Conservation (phyloP, 441 rosid genomes). For the Erodium chrysanthum region DNA sequence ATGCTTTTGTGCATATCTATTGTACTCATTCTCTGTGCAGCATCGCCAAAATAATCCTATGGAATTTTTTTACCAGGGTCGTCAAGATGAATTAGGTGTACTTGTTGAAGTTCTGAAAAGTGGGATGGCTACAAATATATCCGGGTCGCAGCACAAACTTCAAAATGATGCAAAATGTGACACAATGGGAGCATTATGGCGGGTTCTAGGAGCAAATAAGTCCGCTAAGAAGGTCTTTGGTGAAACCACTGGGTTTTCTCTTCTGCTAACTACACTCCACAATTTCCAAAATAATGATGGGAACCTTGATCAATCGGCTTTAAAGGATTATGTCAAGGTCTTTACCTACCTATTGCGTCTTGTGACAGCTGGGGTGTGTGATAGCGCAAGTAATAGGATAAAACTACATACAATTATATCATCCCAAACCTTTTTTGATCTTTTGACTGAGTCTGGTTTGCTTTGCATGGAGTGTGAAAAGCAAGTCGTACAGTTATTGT, state of each 20-base stretch:
- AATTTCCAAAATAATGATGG: conserved; percentile 73
- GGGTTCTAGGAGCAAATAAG: conserved; percentile 72
- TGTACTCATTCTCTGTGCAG: conserved; percentile 7
- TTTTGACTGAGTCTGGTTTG: conserved; percentile 91
- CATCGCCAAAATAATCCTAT: conserved; percentile 13
- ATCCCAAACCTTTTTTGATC: conserved; percentile 92
- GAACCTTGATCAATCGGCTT: conserved; percentile 45
- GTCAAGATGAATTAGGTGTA: conserved; percentile 84
- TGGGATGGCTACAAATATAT: conserved; percentile 88
- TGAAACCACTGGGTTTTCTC: conserved; percentile 97
- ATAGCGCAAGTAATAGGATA: conserved; percentile 71
- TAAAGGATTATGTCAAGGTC: conserved; percentile 50
- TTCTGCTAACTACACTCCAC: conserved; percentile 86
- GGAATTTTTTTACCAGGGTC: conserved; percentile 44
- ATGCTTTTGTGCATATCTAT: neutral
- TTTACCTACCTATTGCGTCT: conserved; percentile 85
- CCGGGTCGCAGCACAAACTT: conserved; percentile 88
- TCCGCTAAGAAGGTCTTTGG: conserved; percentile 92
- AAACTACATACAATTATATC: conserved; percentile 72
- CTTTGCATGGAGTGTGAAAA: conserved; percentile 88
- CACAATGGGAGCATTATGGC: conserved; percentile 96
- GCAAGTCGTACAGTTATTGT: conserved; percentile 84
- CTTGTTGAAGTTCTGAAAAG: conserved; percentile 95
- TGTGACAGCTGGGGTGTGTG: conserved; percentile 79
- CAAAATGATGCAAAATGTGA: conserved; percentile 92